phyloP scores from a whole-genome alignment of 2,329 filamentous ascomycete genomes.

The Shiraia sp. region DNA sequence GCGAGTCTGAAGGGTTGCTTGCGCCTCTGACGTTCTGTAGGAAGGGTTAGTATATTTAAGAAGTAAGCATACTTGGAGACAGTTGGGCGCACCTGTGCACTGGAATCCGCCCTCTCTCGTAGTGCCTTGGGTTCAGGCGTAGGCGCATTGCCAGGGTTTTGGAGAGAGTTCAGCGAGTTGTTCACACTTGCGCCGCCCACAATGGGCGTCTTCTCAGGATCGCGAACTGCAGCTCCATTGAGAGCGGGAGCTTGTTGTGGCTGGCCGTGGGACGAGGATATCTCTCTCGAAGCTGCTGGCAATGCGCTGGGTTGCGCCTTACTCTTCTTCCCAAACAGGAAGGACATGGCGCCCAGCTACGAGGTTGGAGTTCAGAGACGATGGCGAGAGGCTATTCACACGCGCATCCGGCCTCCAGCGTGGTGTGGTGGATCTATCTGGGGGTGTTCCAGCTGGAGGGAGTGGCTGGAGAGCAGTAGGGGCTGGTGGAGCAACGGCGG shows the following conservation, averaged over 20 bases:
- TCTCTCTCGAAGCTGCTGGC: conserved; percentile 59
- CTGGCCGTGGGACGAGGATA: conserved; percentile 60
- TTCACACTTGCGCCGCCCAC: conserved; percentile 71
- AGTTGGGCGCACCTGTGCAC: conserved; percentile 54
- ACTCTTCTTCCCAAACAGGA: conserved; percentile 56
- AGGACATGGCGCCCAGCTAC: conserved; percentile 50
- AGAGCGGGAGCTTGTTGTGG: conserved; percentile 42
- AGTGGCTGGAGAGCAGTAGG: not conserved
- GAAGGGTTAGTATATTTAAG: conserved; percentile 19
- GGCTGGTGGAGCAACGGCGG: not conserved
- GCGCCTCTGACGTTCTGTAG: conserved; percentile 31
- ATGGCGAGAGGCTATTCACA: conserved; percentile 30
- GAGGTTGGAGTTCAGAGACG: conserved; percentile 23
- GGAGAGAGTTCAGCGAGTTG: conserved; percentile 68
- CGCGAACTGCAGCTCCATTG: conserved; percentile 51
- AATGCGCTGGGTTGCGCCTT: conserved; percentile 49
- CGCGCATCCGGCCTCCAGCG: conserved; percentile 35
- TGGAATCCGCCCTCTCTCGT: conserved; percentile 60
- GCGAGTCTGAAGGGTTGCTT: conserved; percentile 67
- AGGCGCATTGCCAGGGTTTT: conserved; percentile 58
- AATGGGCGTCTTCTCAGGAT: conserved; percentile 45
- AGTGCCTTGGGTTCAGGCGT: conserved; percentile 67
- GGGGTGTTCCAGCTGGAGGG: conserved; percentile 7
- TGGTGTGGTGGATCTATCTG: conserved; percentile 3
- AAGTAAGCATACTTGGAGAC: too few species aligned